Evolutionary conservation across 371 early-diverging fungal genomes (phyloP).

Genomic region (Haplosporangium sp.): DNA sequence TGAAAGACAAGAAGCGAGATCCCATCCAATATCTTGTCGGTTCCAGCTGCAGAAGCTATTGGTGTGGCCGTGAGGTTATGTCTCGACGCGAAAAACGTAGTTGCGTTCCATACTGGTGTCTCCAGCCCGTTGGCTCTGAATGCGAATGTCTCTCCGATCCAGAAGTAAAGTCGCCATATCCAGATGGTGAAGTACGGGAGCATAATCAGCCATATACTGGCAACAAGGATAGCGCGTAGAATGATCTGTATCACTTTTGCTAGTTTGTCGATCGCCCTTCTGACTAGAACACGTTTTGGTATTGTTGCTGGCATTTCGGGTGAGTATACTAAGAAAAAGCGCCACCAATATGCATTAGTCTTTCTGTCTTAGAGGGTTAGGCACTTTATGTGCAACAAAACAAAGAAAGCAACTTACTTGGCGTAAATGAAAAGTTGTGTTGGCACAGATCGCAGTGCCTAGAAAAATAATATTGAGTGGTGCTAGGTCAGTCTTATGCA

Average conservation of each 20-base stretch:
- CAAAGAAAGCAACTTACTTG: constrained; percentile 64
- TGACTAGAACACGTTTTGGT: constrained; percentile 64
- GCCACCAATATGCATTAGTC: neutral
- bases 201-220: constrained; percentile 82
- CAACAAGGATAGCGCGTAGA: constrained; percentile 67
- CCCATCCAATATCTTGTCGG: constrained; percentile 16
- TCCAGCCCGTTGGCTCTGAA: constrained; percentile 52
- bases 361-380: neutral
- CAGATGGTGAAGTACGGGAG: constrained; percentile 87
- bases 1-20: constrained; percentile 22
- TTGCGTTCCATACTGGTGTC: constrained; percentile 42
- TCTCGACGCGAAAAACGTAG: constrained; percentile 23
- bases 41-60: neutral
- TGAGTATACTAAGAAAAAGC: constrained; percentile 67
- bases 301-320: constrained; percentile 79
- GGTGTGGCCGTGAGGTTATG: constrained; percentile 9
- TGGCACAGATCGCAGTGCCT: constrained; percentile 94
- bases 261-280: constrained; percentile 60
- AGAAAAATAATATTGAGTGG: neutral
- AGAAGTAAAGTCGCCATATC: constrained; percentile 85
- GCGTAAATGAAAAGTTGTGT: constrained; percentile 85
- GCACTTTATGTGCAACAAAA: neutral
- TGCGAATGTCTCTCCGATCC: constrained; percentile 72
- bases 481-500: too few relatives aligned
- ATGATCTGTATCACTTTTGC: constrained; percentile 27